Evolutionary conservation across 108 stramenopile species (phyloP), one percentile per base, ranked within the genome.

Genomic region (Nannochloropsis gaditana): DNA sequence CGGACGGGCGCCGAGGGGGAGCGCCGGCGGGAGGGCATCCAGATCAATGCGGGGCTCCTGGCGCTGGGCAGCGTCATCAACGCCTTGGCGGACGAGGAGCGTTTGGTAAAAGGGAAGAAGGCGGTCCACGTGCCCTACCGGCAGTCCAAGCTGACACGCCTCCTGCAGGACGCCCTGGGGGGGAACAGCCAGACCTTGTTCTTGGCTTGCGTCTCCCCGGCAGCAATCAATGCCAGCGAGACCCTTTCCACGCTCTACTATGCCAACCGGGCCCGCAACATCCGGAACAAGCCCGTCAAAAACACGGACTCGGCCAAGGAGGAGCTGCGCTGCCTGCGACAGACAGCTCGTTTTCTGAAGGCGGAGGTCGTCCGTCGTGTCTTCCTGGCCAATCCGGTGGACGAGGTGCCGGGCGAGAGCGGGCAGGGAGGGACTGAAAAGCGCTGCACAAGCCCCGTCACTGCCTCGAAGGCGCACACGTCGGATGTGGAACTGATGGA

Each of bases 181-280:
- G 90, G 91, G n/a, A 90, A 91, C 47, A 21, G 88, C 21, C 88
- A 91, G 83, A 91, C 91, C 44, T 43, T 91, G 10, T 90, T 91
- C 85, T 84, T 91, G 15, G 91, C 91, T 19, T 91, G 91, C 87
- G 84, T 91, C 43, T 88, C 87, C 44, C 91, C 91, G 17, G 90
- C 91, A 21, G 90, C 89, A 84, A 80, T 83, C 44, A 89, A 89
- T 41, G 41, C 86, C 11, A 83, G 82, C 80, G 90, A 90, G 84
- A 89, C 90, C 15, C 84, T 89, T 4, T 87, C 89, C 9, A 89
- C 90, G 9, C 90, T 90, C 4, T 83, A 73, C 85, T 90, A 90
- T 45, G 90, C 84, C 19, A 86, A 86, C 80, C 89, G 86, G 19
- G 88, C 87, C 80, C 44, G 84, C 21, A 85, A 90, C 85, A 90